Conservation (phyloP, 2,329 filamentous ascomycete species). For the Graphilbum fragrans region DNA sequence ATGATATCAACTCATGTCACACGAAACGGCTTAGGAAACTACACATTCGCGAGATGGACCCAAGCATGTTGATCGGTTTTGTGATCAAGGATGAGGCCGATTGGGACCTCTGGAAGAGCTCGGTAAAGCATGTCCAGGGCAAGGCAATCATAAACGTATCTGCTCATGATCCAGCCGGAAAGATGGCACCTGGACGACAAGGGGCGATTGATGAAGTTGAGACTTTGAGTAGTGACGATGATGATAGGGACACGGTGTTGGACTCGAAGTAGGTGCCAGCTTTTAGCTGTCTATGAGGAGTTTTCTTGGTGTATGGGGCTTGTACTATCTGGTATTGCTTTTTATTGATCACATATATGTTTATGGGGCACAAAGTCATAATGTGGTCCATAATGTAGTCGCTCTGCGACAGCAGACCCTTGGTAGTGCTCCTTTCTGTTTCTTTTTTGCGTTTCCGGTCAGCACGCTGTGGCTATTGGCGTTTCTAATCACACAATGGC, state of each 20-base stretch:
- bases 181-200: slow-evolving; percentile 45
- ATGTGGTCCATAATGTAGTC: too few species aligned
- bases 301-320: too few species aligned
- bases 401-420: too few species aligned
- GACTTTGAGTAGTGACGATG: slow-evolving; percentile 70
- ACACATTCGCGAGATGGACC: slow-evolving; percentile 87
- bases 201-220: slow-evolving; percentile 84
- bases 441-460: too few species aligned
- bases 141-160: slow-evolving; percentile 81
- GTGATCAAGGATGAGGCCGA: slow-evolving; percentile 73
- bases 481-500: too few species aligned
- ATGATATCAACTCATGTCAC: slow-evolving; percentile 76
- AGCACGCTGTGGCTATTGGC: too few species aligned
- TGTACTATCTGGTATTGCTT: too few species aligned
- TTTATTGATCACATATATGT: too few species aligned
- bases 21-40: slow-evolving; percentile 73
- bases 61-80: slow-evolving; percentile 94
- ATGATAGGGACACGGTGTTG: slow-evolving; percentile 31
- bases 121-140: slow-evolving; percentile 62
- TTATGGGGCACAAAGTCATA: too few species aligned
- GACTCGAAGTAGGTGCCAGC: too few species aligned
- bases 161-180: slow-evolving; percentile 51
- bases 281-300: too few species aligned
- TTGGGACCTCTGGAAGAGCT: slow-evolving; percentile 70
- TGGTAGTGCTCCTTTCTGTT: too few species aligned